Conservation (phyloP, 257 asterid genomes). For the Solanum piurae region DNA sequence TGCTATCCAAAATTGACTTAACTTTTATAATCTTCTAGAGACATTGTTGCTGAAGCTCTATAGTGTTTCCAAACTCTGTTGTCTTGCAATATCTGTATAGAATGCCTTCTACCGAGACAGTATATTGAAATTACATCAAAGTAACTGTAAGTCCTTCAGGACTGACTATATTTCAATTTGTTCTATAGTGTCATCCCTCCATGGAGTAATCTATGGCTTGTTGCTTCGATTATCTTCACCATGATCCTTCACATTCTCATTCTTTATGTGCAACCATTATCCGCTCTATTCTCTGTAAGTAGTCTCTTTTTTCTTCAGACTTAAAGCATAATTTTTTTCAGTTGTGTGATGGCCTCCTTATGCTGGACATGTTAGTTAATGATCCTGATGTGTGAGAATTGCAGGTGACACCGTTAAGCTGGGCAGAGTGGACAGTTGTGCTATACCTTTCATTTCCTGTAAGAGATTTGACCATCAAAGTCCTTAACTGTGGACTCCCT, state of each 20-base stretch:
- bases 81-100: not conserved
- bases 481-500: not conserved
- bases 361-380: not conserved
- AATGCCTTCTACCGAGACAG: not conserved
- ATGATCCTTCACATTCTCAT: constrained; percentile 83
- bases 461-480: constrained; percentile 23
- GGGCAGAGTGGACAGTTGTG: constrained; percentile 87
- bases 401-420: constrained; percentile 86
- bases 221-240: constrained; percentile 78
- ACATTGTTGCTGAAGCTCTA: not conserved
- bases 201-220: constrained; percentile 98
- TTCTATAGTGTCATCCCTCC: constrained; percentile 68
- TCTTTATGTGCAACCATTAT: constrained; percentile 77
- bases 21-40: not conserved
- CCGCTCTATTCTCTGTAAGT: constrained; percentile 90
- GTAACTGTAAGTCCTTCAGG: not conserved
- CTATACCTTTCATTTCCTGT: constrained; percentile 94
- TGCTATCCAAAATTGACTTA: not conserved
- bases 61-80: not conserved
- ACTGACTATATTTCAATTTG: not conserved
- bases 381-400: not conserved
- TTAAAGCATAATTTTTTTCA: not conserved
- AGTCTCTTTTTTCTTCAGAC: constrained; percentile 2
- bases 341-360: not conserved
- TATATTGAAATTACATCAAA: not conserved